phyloP scores from a whole-genome alignment of 176 grass and related monocot genomes.

The Aegilops bicornis region DNA sequence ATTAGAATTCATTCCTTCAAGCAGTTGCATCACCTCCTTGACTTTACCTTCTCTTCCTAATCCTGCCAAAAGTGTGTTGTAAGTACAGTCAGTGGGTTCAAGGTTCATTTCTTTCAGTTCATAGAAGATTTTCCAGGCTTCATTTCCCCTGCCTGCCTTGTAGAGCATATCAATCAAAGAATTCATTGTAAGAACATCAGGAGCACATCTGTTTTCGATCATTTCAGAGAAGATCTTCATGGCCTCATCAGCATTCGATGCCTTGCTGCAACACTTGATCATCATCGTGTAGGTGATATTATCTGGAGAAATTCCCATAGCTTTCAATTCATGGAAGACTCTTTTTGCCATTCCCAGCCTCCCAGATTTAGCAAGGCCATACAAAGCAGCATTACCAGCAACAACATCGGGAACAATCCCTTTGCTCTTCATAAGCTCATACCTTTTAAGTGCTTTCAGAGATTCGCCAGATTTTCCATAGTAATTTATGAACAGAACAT shows the following conservation, averaged over 20 bases:
- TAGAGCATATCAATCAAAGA: conserved; percentile 79
- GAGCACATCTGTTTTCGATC: conserved; percentile 64
- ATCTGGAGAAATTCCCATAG: conserved; percentile 71
- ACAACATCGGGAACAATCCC: conserved; percentile 76
- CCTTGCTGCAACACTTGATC: conserved; percentile 94
- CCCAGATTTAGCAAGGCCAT: conserved; percentile 81
- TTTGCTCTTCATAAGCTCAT: conserved; percentile 79
- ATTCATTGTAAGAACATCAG: conserved; percentile 73
- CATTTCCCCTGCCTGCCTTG: conserved; percentile 67
- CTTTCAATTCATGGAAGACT: conserved; percentile 71
- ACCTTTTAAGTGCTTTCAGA: conserved; percentile 62
- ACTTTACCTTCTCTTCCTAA: conserved; percentile 92
- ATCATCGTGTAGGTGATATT: conserved; percentile 94
- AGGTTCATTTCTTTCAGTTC: conserved; percentile 73
- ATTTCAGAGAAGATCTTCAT: conserved; percentile 80
- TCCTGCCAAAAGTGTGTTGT: conserved; percentile 85
- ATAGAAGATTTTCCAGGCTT: conserved; percentile 84
- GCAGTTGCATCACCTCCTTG: conserved; percentile 57
- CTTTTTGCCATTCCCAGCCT: conserved; percentile 74
- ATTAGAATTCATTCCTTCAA: conserved; percentile 63
- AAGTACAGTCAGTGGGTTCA: conserved; percentile 64
- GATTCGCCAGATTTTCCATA: conserved; percentile 77
- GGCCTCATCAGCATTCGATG: conserved; percentile 67
- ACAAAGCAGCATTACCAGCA: conserved; percentile 82
- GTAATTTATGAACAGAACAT: conserved; percentile 94